These are phyloP conservation scores for Penicillium soppii DNA, from an alignment of 495 filamentous ascomycete genomes.

Conservation along the genomic window DNA sequence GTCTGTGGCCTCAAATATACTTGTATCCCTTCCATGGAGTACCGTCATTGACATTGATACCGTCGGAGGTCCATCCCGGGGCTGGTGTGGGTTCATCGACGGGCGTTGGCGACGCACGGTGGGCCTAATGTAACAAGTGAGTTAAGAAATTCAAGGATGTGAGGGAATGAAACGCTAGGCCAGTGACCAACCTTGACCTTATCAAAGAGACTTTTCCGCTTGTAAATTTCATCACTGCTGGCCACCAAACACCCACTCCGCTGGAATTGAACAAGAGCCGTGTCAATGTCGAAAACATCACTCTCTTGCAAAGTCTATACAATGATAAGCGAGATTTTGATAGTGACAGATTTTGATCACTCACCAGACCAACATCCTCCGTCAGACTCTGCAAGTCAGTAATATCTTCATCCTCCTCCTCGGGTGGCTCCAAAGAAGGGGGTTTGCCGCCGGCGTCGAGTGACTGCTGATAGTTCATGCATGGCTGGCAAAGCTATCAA, in stretches of 20 bases:
- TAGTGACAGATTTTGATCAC: too few species aligned
- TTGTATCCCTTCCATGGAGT: neutral
- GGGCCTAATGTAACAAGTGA: neutral
- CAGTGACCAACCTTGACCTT: neutral
- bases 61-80: neutral
- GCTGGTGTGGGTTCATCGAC: neutral
- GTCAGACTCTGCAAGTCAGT: neutral
- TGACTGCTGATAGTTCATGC: constrained; percentile 5
- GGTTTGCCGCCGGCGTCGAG: neutral
- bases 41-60: neutral
- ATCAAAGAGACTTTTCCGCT: neutral
- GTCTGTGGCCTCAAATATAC: neutral
- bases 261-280: too few species aligned
- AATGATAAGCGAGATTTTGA: too few species aligned
- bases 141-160: neutral
- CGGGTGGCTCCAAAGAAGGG: neutral
- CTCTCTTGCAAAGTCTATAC: too few species aligned
- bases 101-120: neutral
- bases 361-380: neutral
- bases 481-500: constrained; percentile 5
- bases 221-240: neutral
- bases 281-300: too few species aligned
- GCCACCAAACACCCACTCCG: too few species aligned
- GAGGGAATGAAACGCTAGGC: neutral
- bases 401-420: neutral